phyloP scores from a whole-genome alignment of 257 asterid species.

The Verbascum thapsus region DNA sequence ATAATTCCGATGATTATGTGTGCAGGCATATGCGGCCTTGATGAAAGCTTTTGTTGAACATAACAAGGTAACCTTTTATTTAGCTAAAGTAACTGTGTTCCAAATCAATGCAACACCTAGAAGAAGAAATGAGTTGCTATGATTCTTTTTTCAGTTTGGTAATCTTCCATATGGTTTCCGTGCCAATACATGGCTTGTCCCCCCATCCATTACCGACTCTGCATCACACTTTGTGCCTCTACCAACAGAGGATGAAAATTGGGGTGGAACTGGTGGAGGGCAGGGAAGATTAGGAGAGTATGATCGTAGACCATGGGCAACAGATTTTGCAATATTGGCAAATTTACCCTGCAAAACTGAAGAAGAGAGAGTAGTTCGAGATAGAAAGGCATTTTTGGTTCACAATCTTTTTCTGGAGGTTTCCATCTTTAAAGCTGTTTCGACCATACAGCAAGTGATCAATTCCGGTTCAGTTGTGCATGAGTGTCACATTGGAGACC shows the following conservation, averaged over 20 bases:
- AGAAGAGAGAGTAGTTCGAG: conserved; percentile 92
- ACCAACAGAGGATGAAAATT: conserved; percentile 80
- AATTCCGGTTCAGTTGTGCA: conserved; percentile 45
- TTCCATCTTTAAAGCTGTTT: conserved; percentile 79
- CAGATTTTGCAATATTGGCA: conserved; percentile 79
- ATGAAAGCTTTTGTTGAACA: conserved; percentile 88
- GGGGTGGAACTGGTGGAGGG: conserved; percentile 99
- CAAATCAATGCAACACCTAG: conserved; percentile 20
- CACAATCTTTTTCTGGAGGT: conserved; percentile 93
- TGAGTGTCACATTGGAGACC: conserved; percentile 72
- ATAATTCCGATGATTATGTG: conserved; percentile 29
- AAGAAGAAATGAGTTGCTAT: conserved; percentile 37
- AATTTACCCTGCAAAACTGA: conserved; percentile 88
- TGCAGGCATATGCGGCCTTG: conserved; percentile 90
- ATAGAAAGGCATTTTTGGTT: conserved; percentile 95
- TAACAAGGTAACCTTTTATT: conserved; percentile 72
- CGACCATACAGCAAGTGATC: conserved; percentile 71
- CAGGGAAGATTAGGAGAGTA: conserved; percentile 75
- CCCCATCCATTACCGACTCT: conserved; percentile 66
- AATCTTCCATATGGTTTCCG: conserved; percentile 99
- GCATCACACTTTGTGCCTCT: conserved; percentile 56
- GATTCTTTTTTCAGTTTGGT: conserved; percentile 74
- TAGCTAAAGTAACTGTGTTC: conserved; percentile 27
- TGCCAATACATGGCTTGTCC: conserved; percentile 94
- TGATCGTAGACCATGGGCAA: conserved; percentile 93